phyloP scores from a whole-genome alignment of 1,284 basidiomycete species.

The Apiotrichum porosum region DNA sequence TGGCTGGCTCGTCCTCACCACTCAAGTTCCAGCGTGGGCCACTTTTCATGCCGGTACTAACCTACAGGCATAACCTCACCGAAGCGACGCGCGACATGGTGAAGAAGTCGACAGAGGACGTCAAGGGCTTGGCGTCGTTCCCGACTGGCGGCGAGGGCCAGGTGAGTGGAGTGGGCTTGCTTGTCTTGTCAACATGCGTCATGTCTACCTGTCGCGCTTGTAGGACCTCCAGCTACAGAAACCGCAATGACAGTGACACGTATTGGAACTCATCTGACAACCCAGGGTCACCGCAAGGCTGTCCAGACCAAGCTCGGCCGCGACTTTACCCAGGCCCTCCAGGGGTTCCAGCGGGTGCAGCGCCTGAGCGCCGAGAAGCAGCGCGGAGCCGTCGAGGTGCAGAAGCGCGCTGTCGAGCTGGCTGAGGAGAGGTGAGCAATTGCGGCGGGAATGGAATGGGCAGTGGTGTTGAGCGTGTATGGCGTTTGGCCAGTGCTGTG shows the following conservation, averaged over 20 bases:
- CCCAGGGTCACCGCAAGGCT: slow-evolving; percentile 43
- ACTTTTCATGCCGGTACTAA: no score
- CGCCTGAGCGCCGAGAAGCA: slow-evolving; percentile 83
- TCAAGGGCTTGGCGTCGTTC: slow-evolving; percentile 75
- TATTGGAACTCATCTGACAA: no score
- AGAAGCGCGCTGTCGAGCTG: slow-evolving; percentile 39
- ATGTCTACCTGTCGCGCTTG: not conserved
- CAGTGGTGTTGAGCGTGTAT: not conserved
- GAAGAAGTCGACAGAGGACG: slow-evolving; percentile 84
- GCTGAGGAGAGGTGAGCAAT: slow-evolving; percentile 34
- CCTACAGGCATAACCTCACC: slow-evolving; percentile 64
- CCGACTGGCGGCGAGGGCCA: slow-evolving; percentile 52
- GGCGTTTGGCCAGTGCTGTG: slow-evolving; percentile 1
- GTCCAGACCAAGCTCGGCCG: slow-evolving; percentile 82
- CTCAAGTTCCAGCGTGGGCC: not conserved
- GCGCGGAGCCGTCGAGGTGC: slow-evolving; percentile 71
- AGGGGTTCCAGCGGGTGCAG: slow-evolving; percentile 87
- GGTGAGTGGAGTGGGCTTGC: slow-evolving; percentile 1
- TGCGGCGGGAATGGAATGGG: no score
- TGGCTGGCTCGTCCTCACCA: not conserved
- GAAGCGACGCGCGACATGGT: slow-evolving; percentile 91
- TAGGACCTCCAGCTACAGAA: no score
- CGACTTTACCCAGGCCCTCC: slow-evolving; percentile 83
- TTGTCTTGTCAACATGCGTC: no score
- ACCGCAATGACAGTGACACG: no score